Base-by-base conservation (phyloP, 352 stramenopile genomes). In the Phytophthora idaei region DNA sequence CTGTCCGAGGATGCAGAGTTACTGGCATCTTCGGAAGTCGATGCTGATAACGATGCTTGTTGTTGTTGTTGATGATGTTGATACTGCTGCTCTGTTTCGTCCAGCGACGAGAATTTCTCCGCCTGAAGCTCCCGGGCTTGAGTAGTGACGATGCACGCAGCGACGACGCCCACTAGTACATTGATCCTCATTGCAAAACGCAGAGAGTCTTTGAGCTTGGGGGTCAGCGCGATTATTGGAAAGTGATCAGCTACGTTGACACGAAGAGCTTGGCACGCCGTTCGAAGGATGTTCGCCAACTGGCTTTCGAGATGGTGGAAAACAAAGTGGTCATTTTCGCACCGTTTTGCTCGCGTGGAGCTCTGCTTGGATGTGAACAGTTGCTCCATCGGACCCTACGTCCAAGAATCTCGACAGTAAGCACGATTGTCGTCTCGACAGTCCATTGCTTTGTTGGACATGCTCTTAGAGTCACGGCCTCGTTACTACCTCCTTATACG, bases 91-190 rank as follows among this genome's bases (percentile, higher is more conserved):
- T 37, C 36, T 3, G 15, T 50, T 42, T 59, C 52, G 52, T 39
- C 48, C 37, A 29, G 21, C 14, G 25, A 10, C 27, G 52, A 6
- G 12, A 4, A 41, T 49, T 21, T 50, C 7, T 58, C 31, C 10
- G 27, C 48, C n/a, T 55, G 48, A 42, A 55, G 29, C 48, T 55
- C 27, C 39, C 28, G 37, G 25, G 25, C 52, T 39, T 59, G 52
- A 59, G 39, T 50, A 3, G 39, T 17, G 28, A 42, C 28, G n/a
- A 50, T 17, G 15, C 52, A 59, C 10, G 15, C 37, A 21, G 28
- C 39, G 14, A 34, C n/a, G 21, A 50, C 15, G n/a, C 52, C 6
- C 1, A 59, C 14, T 32, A 59, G 39, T 21, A 29, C 14, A 7
- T 27, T 31, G 52, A 49, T 12, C 27, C 41, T 59, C 39, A 50